A percentile compares a stretch with the other conserved stretches of the same genome.
Evolutionary conservation across 306 rosid genomes (phyloP).

Genomic region (Cucumis sativus): Cucumber_9930_V3 NC_026655.2:24596001-24596500

Average conservation of each 20-base stretch:
- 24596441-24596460: too few relatives aligned
- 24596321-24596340: neutral
- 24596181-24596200: neutral
- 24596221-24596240: neutral
- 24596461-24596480: too few relatives aligned
- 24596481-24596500: too few relatives aligned
- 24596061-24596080: neutral
- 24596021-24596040: neutral
- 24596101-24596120: neutral
- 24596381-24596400: too few relatives aligned
- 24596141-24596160: neutral
- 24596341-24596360: too few relatives aligned
- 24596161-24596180: neutral
- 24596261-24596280: neutral
- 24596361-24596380: too few relatives aligned
- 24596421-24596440: too few relatives aligned
- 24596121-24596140: neutral
- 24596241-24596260: neutral
- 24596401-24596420: too few relatives aligned
- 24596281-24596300: neutral
- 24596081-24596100: neutral
- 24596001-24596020: neutral
- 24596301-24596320: neutral
- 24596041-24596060: neutral
- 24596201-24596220: neutral